Evolutionary conservation across 371 early-diverging fungal genomes (phyloP), one percentile per base, ranked within the genome.

Genomic region (Mortierella sp.): DNA sequence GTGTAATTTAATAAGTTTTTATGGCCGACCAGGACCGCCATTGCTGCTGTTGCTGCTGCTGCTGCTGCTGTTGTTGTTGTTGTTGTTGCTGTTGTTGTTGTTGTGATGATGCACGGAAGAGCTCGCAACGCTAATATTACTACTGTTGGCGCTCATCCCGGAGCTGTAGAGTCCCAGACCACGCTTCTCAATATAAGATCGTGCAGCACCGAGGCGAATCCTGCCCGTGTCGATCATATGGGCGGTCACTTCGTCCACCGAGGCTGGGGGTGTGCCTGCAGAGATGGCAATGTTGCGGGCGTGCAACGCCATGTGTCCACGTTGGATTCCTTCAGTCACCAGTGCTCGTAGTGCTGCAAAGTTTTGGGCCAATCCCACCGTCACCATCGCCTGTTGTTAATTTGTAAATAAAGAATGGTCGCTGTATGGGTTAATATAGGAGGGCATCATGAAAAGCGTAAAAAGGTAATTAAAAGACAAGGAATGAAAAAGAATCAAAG

Each of bases 341-440:
- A 95, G 80, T 5, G 95, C 95, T n/a, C 95, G 77, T 35, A 95
- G 83, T 1, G 95, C 95, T 16, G 94, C 95, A 90, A 95, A 94
- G 88, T 95, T 95, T 78, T 93, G 94, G 7, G 95, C 93, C 35
- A 95, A 83, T 1, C 95, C 95, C 29, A 94, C 91, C 8, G 91
- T 90, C 11, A 88, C 92, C 91, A 94, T 89, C 1, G 89, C 87
- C 89, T 91, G 74, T 18, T 48, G 14, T 35, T 32, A 16, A 18
- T n/a, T 8, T 24, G 21, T 65, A 55, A 18, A 51, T 21, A 6
- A 51, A 51, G 3, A 18, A 51, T 5, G 35, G 35, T 2, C 3
- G 35, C 35, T 35, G 35, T 35, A 35, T 35, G 5, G 18, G 51
- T 51, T 21, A 51, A 18, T 4, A 18, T 51, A 18, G 49, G 32